Conservation (phyloP, 1,139 yeast genomes). For the Geotrichum carabidarum region DNA sequence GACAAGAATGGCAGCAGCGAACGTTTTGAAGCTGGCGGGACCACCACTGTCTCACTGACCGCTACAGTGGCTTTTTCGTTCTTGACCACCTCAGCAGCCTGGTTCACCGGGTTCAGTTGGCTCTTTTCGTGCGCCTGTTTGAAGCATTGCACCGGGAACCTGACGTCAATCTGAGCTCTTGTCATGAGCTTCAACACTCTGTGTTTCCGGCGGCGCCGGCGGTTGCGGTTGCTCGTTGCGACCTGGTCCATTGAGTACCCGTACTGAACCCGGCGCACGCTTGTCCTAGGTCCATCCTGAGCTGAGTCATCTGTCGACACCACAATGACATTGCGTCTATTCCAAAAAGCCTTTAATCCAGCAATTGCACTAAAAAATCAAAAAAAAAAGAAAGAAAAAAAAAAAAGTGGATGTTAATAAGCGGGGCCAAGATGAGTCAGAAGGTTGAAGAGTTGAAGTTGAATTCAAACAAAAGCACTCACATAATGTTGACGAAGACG, state of each 20-base stretch:
- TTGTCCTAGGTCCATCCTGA: not conserved
- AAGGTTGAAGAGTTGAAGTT: no score
- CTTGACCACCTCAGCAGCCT: not conserved
- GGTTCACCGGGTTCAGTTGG: not conserved
- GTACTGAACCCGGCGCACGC: not conserved
- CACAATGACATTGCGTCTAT: slow-evolving; percentile 24
- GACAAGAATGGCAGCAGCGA: no score
- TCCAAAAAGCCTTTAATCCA: slow-evolving; percentile 35
- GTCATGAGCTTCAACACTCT: slow-evolving; percentile 13
- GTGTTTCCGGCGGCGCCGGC: slow-evolving; percentile 14
- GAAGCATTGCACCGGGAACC: slow-evolving; percentile 4
- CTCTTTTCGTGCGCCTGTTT: slow-evolving; percentile 6
- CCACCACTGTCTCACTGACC: not conserved
- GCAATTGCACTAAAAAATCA: slow-evolving; percentile 30
- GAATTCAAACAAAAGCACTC: not conserved
- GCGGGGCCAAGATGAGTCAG: no score
- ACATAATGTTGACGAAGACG: slow-evolving; percentile 30
- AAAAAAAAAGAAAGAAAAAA: not conserved
- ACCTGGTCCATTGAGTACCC: not conserved
- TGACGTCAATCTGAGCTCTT: slow-evolving; percentile 4
- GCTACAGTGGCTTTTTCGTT: not conserved
- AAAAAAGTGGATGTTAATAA: no score
- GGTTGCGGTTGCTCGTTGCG: not conserved
- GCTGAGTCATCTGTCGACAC: slow-evolving; percentile 2
- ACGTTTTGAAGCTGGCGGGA: no score